Evolutionary conservation across 768 basidiomycete genomes (phyloP), one percentile per base, ranked within the genome.

Genomic region (Russula sp.): DNA sequence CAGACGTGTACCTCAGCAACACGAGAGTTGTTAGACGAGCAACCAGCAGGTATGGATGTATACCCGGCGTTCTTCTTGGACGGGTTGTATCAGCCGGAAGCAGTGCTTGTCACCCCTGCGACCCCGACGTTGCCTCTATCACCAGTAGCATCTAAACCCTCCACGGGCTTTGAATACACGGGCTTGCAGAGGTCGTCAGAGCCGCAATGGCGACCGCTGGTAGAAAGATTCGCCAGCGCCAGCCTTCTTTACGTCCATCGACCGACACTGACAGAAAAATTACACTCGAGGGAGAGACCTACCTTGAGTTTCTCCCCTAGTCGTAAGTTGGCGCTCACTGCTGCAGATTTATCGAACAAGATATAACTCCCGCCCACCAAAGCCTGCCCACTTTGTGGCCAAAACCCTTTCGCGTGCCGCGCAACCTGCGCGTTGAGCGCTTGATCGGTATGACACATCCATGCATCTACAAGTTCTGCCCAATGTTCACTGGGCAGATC

Each of bases 371-470:
- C 91, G 1, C 93, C 96, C 25, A 98, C 91, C 41, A 98, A 78
- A 1, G 86, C 90, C 66, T 90, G 82, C 1, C 82, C 81, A 16
- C 70, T 68, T 4, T 76, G 73, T 1, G 96, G 95, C 88, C 90
- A 93, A 72, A 98, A 88, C 18, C 88, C 89, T 61, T 79, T 74
- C 68, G 75, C 77, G 73, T 75, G 77, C 65, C 81, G 80, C 63
- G 81, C 78, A 3, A 92, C 80, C 14, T 85, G 82, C 38, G 86
- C 85, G 64, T 88, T 83, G 52, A 98, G 76, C 46, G 82, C 85
- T 75, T 96, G 93, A 69, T 97, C 93, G 9, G 85, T 73, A 73
- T 98, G 96, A 69, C 96, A 98, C 89, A 98, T 93, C 96, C 96
- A 98, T 7, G 94, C 88, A 65, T 98, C 96, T 20, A 98, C 84